A percentile compares a stretch with the other conserved stretches of the same genome.
These are phyloP conservation scores for Paramarasmius palmivorus DNA, from an alignment of 1,284 basidiomycete species.

Conservation along the genomic window DNA sequence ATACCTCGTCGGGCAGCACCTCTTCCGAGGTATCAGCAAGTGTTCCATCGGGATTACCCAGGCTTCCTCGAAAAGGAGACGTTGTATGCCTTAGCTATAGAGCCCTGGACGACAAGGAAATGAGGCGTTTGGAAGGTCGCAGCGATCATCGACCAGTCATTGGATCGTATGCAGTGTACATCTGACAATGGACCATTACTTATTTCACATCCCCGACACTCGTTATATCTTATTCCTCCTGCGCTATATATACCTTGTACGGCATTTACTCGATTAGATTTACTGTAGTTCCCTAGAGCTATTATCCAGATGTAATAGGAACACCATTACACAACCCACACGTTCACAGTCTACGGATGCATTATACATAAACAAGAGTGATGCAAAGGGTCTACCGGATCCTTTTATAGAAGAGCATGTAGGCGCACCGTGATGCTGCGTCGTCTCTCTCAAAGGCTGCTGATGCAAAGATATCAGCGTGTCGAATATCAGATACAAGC, in stretches of 20 bases:
- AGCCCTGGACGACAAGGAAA: conserved; percentile 74
- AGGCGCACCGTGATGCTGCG: conserved; percentile 61
- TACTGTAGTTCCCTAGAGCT: neutral
- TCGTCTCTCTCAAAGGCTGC: conserved; percentile 54
- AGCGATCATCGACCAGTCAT: conserved; percentile 82
- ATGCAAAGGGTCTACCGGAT: conserved; percentile 24
- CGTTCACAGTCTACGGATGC: too few species aligned
- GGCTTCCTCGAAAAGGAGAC: conserved; percentile 49
- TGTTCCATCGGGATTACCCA: conserved; percentile 13
- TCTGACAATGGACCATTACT: conserved; percentile 33
- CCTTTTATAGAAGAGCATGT: conserved; percentile 84
- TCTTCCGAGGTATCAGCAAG: conserved; percentile 27
- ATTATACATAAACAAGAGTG: too few species aligned
- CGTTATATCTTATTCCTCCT: neutral
- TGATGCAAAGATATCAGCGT: conserved; percentile 75
- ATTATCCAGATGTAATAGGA: neutral
- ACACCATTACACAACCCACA: too few species aligned
- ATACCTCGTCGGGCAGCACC: conserved; percentile 28
- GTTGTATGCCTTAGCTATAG: conserved; percentile 69
- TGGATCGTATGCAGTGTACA: conserved; percentile 67
- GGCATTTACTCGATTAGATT: neutral
- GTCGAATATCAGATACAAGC: conserved; percentile 75
- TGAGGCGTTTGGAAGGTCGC: conserved; percentile 74
- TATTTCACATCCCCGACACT: too few species aligned
- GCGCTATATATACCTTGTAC: neutral